Evolutionary conservation across 768 basidiomycete species (phyloP), one percentile per base, ranked within the genome.

Genomic region (Boletus sensibilis): DNA sequence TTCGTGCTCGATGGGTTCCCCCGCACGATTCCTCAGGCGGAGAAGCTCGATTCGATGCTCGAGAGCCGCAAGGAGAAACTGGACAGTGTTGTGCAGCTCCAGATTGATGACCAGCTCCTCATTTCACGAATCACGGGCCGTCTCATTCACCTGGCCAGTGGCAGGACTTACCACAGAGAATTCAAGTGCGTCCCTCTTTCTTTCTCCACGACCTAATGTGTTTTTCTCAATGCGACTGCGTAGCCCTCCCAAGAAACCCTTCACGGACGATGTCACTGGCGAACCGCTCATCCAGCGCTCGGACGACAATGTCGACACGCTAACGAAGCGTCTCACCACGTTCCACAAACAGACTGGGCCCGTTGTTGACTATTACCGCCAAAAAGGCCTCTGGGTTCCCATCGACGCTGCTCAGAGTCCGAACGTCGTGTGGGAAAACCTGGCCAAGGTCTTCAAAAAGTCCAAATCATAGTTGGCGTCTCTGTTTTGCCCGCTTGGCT

Each of bases 1-100:
- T 99, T 99, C 74, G 97, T 99, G 55, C 81, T 99, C 49, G 97
- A 99, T 68, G 97, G 97, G n/a, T 99, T 99, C 84, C 97, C 97
- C 40, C 88, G 97, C 41, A 98, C 96, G 5, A 92, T 98, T 35
- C 87, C 90, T 11, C 97, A 99, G 68, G 97, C 97, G 3, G 83
- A 95, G 75, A 98, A 97, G 75, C 87, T 99, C 52, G 96, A 96
- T 68, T 76, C 79, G 57, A 98, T 99, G 97, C 85, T 99, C 42
- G 70, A 79, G 14, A 73, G 69, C 5, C 87, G 90, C 67, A 86
- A 89, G 64, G 94, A 98, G 77, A 89, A 88, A 68, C 82, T 99
- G 49, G 87, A 98, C 76, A 86, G 83, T n/a, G 94, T 92, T 57
- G 85, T 98, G 38, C 88, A 99, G 72, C 84, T 99, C 52, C 78